phyloP scores from a whole-genome alignment of 352 stramenopile genomes.

The Phytophthora fragariaefolia region DNA sequence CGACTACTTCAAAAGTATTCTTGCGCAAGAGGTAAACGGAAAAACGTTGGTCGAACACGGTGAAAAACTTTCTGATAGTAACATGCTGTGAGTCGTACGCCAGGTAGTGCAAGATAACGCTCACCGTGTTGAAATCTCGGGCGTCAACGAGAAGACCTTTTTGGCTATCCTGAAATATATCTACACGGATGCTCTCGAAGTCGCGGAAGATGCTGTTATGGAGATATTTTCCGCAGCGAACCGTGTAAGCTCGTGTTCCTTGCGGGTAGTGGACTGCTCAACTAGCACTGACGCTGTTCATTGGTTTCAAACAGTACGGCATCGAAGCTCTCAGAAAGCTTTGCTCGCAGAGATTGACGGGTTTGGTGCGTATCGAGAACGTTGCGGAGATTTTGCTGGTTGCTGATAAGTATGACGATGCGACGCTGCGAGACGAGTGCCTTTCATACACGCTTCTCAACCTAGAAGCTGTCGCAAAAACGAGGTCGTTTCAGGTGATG shows the following conservation, averaged over 20 bases:
- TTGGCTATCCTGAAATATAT: slow-evolving; percentile 93
- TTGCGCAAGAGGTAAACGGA: slow-evolving; percentile 63
- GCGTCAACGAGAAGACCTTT: slow-evolving; percentile 91
- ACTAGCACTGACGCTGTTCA: not conserved
- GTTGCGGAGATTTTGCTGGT: slow-evolving; percentile 94
- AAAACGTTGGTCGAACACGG: not conserved
- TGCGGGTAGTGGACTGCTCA: not conserved
- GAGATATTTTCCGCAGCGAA: slow-evolving; percentile 93
- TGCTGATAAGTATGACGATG: slow-evolving; percentile 90
- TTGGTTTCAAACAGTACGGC: slow-evolving; percentile 47
- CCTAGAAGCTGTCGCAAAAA: slow-evolving; percentile 97
- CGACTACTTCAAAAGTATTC: slow-evolving; percentile 91
- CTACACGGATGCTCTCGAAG: slow-evolving; percentile 93
- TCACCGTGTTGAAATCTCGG: slow-evolving; percentile 85
- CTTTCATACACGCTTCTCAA: slow-evolving; percentile 96
- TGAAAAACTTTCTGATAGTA: not conserved
- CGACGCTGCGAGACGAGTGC: slow-evolving; percentile 91
- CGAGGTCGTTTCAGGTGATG: slow-evolving; percentile 96
- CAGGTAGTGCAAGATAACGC: slow-evolving; percentile 85
- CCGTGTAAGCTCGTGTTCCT: slow-evolving; percentile 34
- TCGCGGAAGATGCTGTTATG: slow-evolving; percentile 86
- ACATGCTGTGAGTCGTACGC: slow-evolving; percentile 2
- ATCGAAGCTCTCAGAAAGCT: slow-evolving; percentile 84
- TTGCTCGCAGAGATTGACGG: slow-evolving; percentile 94
- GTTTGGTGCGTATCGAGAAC: slow-evolving; percentile 94